Conservation (phyloP, 2,329 filamentous ascomycete genomes). For the Pseudogymnoascus sp. region DNA sequence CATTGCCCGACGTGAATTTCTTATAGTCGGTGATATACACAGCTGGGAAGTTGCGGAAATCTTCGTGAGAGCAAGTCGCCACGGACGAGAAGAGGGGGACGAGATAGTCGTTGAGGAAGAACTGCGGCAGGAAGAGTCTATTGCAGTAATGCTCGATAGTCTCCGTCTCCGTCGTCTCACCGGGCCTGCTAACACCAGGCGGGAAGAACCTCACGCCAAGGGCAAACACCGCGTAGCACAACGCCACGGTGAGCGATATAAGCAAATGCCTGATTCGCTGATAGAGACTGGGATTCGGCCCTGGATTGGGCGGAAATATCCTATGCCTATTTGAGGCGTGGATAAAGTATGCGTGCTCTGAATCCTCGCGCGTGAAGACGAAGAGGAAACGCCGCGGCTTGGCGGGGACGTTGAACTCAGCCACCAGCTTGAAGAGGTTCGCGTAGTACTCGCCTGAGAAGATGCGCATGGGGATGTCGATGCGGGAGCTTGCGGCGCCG, state of each 20-base stretch:
- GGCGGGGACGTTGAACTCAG: background rate
- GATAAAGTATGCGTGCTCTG: background rate
- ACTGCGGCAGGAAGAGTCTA: background rate
- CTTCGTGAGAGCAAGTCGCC: background rate
- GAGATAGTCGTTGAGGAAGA: background rate
- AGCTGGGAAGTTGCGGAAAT: background rate
- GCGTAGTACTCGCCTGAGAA: conserved; percentile 1
- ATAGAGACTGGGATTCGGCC: background rate
- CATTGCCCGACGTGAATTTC: background rate
- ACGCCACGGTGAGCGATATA: background rate
- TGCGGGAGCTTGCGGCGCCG: background rate
- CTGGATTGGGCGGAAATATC: background rate
- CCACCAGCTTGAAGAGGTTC: background rate
- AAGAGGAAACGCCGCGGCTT: background rate
- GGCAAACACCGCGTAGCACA: background rate
- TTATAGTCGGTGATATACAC: background rate
- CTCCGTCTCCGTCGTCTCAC: background rate
- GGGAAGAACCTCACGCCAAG: background rate
- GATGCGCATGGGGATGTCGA: background rate
- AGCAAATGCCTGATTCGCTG: background rate
- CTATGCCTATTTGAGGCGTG: background rate
- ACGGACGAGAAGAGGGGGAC: background rate
- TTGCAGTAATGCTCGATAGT: background rate
- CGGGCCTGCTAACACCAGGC: background rate
- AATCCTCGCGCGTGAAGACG: conserved; percentile 3